These are phyloP conservation scores for Pythium apleroticum DNA, from an alignment of 352 stramenopile genomes.

Conservation along the genomic window DNA sequence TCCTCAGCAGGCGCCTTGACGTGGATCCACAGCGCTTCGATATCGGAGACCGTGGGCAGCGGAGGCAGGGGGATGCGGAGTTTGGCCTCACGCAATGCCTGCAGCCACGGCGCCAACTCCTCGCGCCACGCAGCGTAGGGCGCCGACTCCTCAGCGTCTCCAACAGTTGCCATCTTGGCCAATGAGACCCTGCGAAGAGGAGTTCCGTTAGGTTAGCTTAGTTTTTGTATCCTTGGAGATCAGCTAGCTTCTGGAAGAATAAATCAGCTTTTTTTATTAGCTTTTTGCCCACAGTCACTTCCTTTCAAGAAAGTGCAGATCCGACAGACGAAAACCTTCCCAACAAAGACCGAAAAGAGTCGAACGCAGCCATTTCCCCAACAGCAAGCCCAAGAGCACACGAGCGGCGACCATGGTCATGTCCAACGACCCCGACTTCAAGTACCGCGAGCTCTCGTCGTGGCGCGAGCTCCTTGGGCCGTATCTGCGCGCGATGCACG, in stretches of 20 bases:
- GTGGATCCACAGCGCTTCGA: not conserved
- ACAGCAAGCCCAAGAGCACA: no score
- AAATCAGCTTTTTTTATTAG: no score
- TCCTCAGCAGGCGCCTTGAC: no score
- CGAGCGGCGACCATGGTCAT: not conserved
- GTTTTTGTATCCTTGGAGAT: no score
- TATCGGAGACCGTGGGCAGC: not conserved
- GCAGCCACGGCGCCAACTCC: not conserved
- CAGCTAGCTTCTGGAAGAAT: no score
- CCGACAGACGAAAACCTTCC: not conserved
- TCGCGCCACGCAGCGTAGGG: not conserved
- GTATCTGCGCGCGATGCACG: slow-evolving; percentile 13
- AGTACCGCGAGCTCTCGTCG: not conserved
- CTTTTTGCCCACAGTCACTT: not conserved
- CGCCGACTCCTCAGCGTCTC: no score
- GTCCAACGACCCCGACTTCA: not conserved
- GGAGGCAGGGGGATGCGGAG: not conserved
- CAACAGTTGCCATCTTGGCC: no score
- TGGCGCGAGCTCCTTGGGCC: slow-evolving; percentile 15
- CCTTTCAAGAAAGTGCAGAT: not conserved
- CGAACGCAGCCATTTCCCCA: no score
- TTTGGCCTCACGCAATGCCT: not conserved
- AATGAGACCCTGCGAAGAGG: no score
- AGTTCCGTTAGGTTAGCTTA: no score
- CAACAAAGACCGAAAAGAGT: not conserved